These are phyloP conservation scores for Umbelopsis isabellina DNA, from an alignment of 192 early-diverging fungal species.

Conservation along the genomic window DNA sequence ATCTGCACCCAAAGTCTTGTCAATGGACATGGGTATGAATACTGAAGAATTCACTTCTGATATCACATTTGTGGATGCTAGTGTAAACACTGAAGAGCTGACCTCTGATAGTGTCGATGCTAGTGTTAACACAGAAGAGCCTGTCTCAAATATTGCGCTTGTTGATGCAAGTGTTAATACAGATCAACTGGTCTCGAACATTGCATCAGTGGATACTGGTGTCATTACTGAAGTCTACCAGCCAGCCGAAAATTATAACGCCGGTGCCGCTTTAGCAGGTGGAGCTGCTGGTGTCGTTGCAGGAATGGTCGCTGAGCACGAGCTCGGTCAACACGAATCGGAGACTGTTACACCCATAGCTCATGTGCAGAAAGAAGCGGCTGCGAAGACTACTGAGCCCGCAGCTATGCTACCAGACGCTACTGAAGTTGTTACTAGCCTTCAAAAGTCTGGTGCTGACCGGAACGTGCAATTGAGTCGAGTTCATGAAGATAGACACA, in stretches of 20 bases:
- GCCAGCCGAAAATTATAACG: neutral
- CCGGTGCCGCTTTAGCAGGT: slow-evolving; percentile 23
- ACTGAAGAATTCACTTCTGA: neutral
- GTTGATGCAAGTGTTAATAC: neutral
- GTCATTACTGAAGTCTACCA: slow-evolving; percentile 27
- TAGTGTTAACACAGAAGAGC: neutral
- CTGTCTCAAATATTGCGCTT: neutral
- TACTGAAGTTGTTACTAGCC: no score
- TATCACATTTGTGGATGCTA: neutral
- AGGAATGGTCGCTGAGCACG: neutral
- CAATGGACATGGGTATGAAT: neutral
- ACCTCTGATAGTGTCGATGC: neutral
- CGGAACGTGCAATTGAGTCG: no score
- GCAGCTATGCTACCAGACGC: neutral
- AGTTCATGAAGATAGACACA: no score
- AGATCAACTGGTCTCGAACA: neutral
- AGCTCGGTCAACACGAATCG: neutral
- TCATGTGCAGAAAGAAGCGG: slow-evolving; percentile 20
- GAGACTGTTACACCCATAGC: neutral
- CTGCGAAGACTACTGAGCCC: slow-evolving; percentile 24
- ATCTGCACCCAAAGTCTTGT: neutral
- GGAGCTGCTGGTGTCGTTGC: slow-evolving; percentile 32
- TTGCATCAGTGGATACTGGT: no score
- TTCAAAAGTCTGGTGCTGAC: no score
- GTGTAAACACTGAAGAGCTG: neutral